A percentile compares a stretch with the other conserved stretches of the same genome.
phyloP scores from a whole-genome alignment of 2,329 filamentous ascomycete genomes.

The Diatrype stigma region DNA sequence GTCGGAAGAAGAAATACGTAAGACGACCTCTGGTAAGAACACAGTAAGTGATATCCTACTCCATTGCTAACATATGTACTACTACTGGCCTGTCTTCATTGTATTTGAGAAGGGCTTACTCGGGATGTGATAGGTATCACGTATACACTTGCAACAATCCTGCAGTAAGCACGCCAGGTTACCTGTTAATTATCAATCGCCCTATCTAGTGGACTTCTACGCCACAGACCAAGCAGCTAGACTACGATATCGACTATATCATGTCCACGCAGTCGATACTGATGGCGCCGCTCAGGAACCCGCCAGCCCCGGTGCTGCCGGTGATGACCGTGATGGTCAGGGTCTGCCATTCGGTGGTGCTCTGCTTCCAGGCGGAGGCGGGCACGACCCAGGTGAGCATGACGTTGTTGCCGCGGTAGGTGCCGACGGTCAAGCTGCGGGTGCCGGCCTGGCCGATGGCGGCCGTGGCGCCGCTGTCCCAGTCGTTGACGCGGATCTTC shows the following conservation, averaged over 20 bases:
- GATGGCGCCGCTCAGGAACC: slow-evolving; percentile 25
- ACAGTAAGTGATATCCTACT: no score
- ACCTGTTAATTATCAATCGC: no score
- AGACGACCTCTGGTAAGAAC: no score
- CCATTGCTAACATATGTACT: no score
- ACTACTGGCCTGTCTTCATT: no score
- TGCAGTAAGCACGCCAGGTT: no score
- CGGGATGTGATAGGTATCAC: no score
- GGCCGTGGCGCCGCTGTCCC: slow-evolving; percentile 18
- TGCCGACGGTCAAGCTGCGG: slow-evolving; percentile 29
- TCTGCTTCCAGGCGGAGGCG: slow-evolving; percentile 22
- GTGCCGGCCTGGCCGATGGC: slow-evolving; percentile 27
- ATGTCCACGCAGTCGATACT: slow-evolving; percentile 26
- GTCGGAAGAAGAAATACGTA: no score
- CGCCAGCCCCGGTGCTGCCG: slow-evolving; percentile 19
- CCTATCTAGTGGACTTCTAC: no score
- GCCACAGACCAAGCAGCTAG: no score
- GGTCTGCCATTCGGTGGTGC: slow-evolving; percentile 24
- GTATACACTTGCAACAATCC: no score
- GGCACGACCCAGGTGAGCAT: slow-evolving; percentile 25
- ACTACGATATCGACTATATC: slow-evolving; percentile 1
- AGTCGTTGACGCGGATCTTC: slow-evolving; percentile 26
- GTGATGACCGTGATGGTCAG: slow-evolving; percentile 26
- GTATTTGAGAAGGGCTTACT: no score
- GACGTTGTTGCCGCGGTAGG: slow-evolving; percentile 27